These are phyloP conservation scores for Suillus bovinus DNA, from an alignment of 768 basidiomycete genomes.

Conservation along the genomic window DNA sequence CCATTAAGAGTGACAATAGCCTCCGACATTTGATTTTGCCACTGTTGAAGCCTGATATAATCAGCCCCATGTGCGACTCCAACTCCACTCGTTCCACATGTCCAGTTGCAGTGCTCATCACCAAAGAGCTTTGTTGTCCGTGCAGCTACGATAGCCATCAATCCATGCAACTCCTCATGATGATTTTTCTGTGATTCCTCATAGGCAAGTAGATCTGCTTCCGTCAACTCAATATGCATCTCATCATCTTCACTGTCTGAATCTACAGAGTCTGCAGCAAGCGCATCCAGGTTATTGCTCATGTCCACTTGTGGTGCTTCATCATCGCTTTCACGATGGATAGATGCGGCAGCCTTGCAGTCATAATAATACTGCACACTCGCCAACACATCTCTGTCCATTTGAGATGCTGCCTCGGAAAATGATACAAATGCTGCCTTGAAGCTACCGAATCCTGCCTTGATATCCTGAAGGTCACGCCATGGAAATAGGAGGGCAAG, in stretches of 20 bases:
- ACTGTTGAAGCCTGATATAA: neutral
- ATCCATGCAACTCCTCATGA: neutral
- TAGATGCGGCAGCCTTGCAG: neutral
- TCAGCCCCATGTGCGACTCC: neutral
- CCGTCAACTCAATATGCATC: neutral
- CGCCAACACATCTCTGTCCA: constrained; percentile 15
- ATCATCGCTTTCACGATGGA: too few relatives aligned
- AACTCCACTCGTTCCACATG: too few relatives aligned
- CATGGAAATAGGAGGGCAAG: constrained; percentile 40
- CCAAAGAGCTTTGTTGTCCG: neutral
- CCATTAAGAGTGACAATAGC: too few relatives aligned
- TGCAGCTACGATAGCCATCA: neutral
- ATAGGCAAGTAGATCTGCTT: neutral
- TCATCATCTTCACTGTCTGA: neutral
- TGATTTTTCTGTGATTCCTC: neutral
- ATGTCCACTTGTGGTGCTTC: too few relatives aligned
- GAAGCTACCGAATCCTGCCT: too few relatives aligned
- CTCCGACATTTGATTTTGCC: too few relatives aligned
- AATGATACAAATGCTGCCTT: constrained; percentile 22
- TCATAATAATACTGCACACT: constrained; percentile 39
- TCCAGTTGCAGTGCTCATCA: too few relatives aligned
- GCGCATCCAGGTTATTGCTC: too few relatives aligned
- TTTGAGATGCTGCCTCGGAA: constrained; percentile 5
- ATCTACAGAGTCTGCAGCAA: too few relatives aligned
- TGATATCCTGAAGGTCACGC: constrained; percentile 33